phyloP scores from a whole-genome alignment of 306 rosid species.

The Ormosia semicastrata region DNA sequence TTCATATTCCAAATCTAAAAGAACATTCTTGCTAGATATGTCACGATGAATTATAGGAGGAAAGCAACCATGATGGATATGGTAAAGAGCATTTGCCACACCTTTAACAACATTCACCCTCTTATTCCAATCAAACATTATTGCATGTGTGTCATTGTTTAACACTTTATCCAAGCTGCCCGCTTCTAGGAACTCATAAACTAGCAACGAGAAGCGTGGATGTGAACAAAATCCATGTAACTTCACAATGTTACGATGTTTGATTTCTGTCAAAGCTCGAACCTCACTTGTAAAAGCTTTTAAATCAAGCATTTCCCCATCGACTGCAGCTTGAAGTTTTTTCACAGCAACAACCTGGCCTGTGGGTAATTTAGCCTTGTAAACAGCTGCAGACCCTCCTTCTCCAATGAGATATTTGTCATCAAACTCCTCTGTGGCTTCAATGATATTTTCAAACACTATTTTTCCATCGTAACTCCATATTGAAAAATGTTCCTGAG shows the following conservation, averaged over 20 bases:
- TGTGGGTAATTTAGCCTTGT: not conserved
- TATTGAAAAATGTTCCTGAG: not conserved
- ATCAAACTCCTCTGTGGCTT: conserved; percentile 10
- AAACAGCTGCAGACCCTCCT: not conserved
- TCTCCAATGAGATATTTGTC: not conserved
- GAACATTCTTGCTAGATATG: conserved; percentile 37
- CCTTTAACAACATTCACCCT: conserved; percentile 16
- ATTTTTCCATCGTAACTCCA: conserved; percentile 7
- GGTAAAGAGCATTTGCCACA: conserved; percentile 14
- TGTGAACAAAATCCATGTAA: not conserved
- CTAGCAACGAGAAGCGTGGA: not conserved
- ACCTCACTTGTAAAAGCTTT: not conserved
- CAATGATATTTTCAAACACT: not conserved
- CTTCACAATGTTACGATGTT: conserved; percentile 21
- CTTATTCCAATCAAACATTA: conserved; percentile 2
- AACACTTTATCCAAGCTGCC: conserved; percentile 15
- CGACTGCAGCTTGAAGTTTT: not conserved
- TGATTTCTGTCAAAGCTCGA: not conserved
- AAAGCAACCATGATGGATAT: conserved; percentile 25
- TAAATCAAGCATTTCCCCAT: not conserved
- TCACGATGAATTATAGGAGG: conserved; percentile 35
- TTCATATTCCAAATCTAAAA: conserved; percentile 25
- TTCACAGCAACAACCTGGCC: conserved; percentile 15
- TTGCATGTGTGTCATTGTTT: not conserved
- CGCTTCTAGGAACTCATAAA: conserved; percentile 11